Evolutionary conservation across 2,329 filamentous ascomycete species (phyloP), one percentile per base, ranked within the genome.

Genomic region (Monosporascus sp.): DNA sequence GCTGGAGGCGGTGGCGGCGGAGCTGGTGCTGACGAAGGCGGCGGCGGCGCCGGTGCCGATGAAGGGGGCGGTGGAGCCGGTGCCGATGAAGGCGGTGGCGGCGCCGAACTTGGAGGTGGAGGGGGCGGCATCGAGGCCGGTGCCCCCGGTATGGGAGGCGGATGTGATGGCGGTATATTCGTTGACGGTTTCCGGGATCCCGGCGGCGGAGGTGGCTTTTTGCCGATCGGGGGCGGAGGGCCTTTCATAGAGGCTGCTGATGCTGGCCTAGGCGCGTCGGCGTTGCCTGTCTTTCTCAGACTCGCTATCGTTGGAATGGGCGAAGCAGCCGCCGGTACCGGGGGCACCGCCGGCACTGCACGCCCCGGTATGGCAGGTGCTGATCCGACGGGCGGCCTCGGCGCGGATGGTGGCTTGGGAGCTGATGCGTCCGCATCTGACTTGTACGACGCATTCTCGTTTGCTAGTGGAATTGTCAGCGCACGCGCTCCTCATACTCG

Each of bases 211-310:
- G 84, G 83, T 37, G 82, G 82, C 65, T 91, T 91, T 76, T 90
- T 91, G 54, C 87, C 88, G 61, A 89, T 79, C 6, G 86, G 87
- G 14, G 89, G 89, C 31, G 90, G 90, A 37, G 90, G 90, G 51
- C 85, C 86, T 63, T 82, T 83, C 51, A 74, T 72, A 5, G 82
- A 82, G 55, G 78, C 74, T 60, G 79, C 74, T 37, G 84, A 85
- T 24, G 76, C 73, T 20, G 88, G 84, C 57, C 88, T 75, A 42
- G 74, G 74, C 1, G 65, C 65, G 50, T 76, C 75, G 57, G 70
- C 74, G 48, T 71, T 72, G 45, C 75, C 76, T 42, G 74, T 74
- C 69, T 84, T 89, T 59, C 84, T 77, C 44, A 88, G 71, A 58
- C 81, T 80, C 31, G 82, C 78, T 61, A 85, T 76, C 5, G 81